A percentile compares a stretch with the other conserved stretches of the same genome.
These are phyloP conservation scores for Apophysomyces elegans DNA, from an alignment of 371 early-diverging fungal species.

Conservation along the genomic window DNA sequence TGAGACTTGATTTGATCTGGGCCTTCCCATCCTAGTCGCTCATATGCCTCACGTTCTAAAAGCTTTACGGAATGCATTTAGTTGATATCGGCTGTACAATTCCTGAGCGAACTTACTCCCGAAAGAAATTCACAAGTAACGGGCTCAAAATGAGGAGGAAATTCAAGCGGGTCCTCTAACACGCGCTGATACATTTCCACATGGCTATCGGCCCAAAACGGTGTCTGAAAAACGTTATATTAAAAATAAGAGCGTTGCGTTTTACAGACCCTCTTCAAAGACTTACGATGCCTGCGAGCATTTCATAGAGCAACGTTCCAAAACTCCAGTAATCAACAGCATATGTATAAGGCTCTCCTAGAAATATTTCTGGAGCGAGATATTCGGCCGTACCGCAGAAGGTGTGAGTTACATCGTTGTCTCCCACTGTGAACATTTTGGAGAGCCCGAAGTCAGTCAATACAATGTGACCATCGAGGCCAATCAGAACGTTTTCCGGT, in stretches of 20 bases:
- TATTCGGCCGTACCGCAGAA: conserved; percentile 97
- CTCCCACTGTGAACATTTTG: conserved; percentile 58
- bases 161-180: conserved; percentile 71
- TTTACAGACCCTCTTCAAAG: not conserved
- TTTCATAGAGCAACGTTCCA: conserved; percentile 91
- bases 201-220: conserved; percentile 82
- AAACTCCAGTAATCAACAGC: conserved; percentile 97
- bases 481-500: conserved; percentile 84
- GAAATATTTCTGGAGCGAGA: conserved; percentile 89
- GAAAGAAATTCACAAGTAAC: conserved; percentile 59
- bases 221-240: conserved; percentile 56
- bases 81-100: conserved; percentile 1
- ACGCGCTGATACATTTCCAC: conserved; percentile 84
- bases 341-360: conserved; percentile 81
- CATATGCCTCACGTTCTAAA: conserved; percentile 68
- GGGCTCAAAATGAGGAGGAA: conserved; percentile 65
- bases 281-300: conserved; percentile 71
- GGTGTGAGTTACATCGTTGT: conserved; percentile 70
- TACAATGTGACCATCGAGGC: conserved; percentile 81
- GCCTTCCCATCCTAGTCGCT: conserved; percentile 64
- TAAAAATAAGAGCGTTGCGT: not conserved
- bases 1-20: conserved; percentile 67
- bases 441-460: conserved; percentile 89
- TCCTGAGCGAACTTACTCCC: conserved; percentile 51
- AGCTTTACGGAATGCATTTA: conserved; percentile 32